Percentiles rank a stretch among this genome's conserved stretches.
phyloP scores from a whole-genome alignment of 2,329 filamentous ascomycete genomes.

The Claviceps purpurea region DNA sequence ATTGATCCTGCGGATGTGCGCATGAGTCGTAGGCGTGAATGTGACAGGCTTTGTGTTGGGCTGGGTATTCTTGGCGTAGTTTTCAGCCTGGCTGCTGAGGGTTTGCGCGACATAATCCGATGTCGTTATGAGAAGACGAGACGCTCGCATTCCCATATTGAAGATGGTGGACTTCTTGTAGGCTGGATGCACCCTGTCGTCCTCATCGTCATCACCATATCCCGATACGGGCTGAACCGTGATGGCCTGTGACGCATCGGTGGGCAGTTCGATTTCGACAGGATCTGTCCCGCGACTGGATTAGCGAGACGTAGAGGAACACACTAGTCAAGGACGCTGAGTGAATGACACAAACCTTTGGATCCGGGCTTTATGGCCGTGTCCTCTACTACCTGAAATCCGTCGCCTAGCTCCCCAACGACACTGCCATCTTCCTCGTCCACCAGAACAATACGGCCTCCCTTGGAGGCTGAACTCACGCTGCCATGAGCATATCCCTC shows the following conservation, averaged over 20 bases:
- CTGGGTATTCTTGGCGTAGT: constrained; percentile 67
- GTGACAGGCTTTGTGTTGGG: constrained; percentile 70
- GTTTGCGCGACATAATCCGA: constrained; percentile 68
- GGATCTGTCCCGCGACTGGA: constrained; percentile 36
- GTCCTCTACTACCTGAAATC: constrained; percentile 69
- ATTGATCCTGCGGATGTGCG: constrained; percentile 77
- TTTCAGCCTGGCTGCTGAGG: constrained; percentile 64
- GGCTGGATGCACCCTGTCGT: constrained; percentile 56
- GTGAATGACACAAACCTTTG: constrained; percentile 52
- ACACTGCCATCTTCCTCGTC: constrained; percentile 95
- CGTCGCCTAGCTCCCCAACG: constrained; percentile 78
- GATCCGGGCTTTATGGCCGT: constrained; percentile 67
- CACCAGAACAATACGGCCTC: constrained; percentile 77
- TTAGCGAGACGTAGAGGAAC: neutral
- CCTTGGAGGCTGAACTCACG: constrained; percentile 36
- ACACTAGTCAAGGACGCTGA: too few species aligned
- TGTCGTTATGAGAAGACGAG: constrained; percentile 80
- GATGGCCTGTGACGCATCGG: constrained; percentile 50
- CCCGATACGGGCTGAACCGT: constrained; percentile 52
- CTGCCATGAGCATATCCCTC: constrained; percentile 60
- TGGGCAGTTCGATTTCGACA: constrained; percentile 63
- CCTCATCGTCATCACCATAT: constrained; percentile 38
- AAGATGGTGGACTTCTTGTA: constrained; percentile 82
- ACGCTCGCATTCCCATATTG: constrained; percentile 74
- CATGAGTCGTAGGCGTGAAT: constrained; percentile 75